These are phyloP conservation scores for Jacaranda mimosifolia DNA, from an alignment of 257 asterid genomes.

Conservation along the genomic window DNA sequence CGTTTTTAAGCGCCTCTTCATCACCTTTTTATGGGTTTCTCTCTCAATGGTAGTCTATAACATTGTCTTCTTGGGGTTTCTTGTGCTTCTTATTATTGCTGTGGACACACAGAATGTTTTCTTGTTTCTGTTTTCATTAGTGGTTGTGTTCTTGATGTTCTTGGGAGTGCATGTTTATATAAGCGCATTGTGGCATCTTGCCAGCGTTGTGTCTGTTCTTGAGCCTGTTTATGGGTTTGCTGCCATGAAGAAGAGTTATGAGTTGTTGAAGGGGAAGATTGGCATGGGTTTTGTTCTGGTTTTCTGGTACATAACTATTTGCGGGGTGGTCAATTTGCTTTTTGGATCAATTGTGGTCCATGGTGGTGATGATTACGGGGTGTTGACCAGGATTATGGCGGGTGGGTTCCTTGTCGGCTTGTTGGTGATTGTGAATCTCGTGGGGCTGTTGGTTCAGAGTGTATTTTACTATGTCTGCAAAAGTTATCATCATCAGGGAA, in stretches of 20 bases:
- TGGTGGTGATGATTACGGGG: slow-evolving; percentile 76
- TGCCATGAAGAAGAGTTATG: slow-evolving; percentile 52
- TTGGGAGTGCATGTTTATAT: slow-evolving; percentile 85
- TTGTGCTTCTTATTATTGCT: slow-evolving; percentile 70
- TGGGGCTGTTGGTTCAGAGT: slow-evolving; percentile 91
- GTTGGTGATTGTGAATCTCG: slow-evolving; percentile 83
- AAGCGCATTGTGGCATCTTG: slow-evolving; percentile 93
- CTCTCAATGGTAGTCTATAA: slow-evolving; percentile 70
- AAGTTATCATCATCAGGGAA: slow-evolving; percentile 90
- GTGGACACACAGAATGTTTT: slow-evolving; percentile 64
- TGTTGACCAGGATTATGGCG: slow-evolving; percentile 68
- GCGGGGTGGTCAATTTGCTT: slow-evolving; percentile 68
- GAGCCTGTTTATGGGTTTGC: slow-evolving; percentile 48
- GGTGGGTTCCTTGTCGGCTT: slow-evolving; percentile 94
- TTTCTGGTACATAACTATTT: slow-evolving; percentile 65
- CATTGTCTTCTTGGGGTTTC: slow-evolving; percentile 64
- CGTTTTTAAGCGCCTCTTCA: slow-evolving; percentile 76
- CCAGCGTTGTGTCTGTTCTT: slow-evolving; percentile 89
- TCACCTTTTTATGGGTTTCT: slow-evolving; percentile 85
- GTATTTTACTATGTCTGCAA: slow-evolving; percentile 96
- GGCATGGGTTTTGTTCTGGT: slow-evolving; percentile 71
- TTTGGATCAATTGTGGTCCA: slow-evolving; percentile 81
- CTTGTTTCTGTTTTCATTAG: slow-evolving; percentile 61
- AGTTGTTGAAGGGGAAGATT: slow-evolving; percentile 46
- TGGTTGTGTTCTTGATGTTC: slow-evolving; percentile 67